Base-by-base conservation (phyloP, 1,284 basidiomycete genomes). In the Austroboletus rostrupii region DNA sequence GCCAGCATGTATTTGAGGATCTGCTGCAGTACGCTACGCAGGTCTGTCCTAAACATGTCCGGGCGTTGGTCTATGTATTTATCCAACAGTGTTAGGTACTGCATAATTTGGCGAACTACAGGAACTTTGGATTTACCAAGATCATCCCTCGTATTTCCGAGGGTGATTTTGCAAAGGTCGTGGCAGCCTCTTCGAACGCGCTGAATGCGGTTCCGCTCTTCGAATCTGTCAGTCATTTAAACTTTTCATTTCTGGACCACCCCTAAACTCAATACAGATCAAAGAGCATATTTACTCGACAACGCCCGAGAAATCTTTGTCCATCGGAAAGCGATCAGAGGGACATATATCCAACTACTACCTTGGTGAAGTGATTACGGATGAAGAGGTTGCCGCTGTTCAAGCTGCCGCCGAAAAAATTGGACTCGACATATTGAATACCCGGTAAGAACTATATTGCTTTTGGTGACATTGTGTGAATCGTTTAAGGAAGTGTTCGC, bases 261-360 rank as follows among this genome's bases (percentile, higher is more conserved):
- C 43, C 35, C 6, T 39, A 28, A 55, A 56, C 53, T 39, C 43
- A 47, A 38, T 48, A 9, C 50, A 89, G 85, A 70, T 91, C 55
- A 81, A 81, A 67, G 78, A 76, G 2, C 80, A 88, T 60, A 87
- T 92, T 45, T 92, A 90, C 63, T 71, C 81, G 9, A 59, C 74
- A 14, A 62, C 68, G 17, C 89, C 90, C 2, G 83, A 87, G 59
- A 63, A 76, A 1, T 78, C 75, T 47, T 75, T 90, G 46, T 83
- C 78, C 62, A 87, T 92, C 55, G 90, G 90, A 48, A 92, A 92
- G 64, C 85, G 83, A 36, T 76, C 71, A 47, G 72, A 80, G 21
- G 90, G 90, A 1, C 88, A 92, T 54, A 61, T 90, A 44, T 88
- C 85, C 28, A 90, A 90, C 63, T 92, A 92, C 66, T 92, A 92